Base-by-base conservation (phyloP, 2,329 filamentous ascomycete species). In the Fusarium globosum region DNA sequence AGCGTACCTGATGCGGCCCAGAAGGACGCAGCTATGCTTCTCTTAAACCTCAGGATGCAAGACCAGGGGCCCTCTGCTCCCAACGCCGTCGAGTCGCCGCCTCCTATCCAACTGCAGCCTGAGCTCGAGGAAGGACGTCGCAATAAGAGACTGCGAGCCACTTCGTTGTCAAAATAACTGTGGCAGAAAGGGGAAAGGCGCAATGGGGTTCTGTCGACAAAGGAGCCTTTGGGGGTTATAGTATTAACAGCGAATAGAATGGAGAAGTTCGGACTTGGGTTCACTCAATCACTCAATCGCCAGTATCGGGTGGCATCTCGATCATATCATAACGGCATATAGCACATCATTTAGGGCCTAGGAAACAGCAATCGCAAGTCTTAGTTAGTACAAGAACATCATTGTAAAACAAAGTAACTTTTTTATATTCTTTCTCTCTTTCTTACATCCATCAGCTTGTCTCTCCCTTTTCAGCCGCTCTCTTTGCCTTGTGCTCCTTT, bases 401-500 rank as follows among this genome's bases (percentile, higher is more conserved):
- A 26, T 53, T 59, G 43, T 48, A 42, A 49, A 73, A 45, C 43
- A 59, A 51, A 20, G 49, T 45, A 36, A 49, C 48, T 60, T 55
- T 46, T 30, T 70, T 58, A 42, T 60, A 36, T 63, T 53, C 33
- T 33, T 33, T 33, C 33, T 33, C 14, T 33, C 65, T 57, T 18
- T 36, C 33, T 16, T 15, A 20, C 15, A 33, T 57, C 13, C 7
- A 45, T 73, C 41, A 73, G 21, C 49, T 72, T 16, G 48, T 65
- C 70, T 72, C 74, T 52, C 77, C 79, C 78, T 68, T 85, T 79
- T 87, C 86, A 7, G 83, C 84, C 7, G 86, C 87, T 82, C 90
- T 94, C 80, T 93, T 91, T 77, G 85, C 88, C 85, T 98, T 98
- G 81, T 95, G 95, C 76, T 96, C 93, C 72, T 89, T 88, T 41